These are phyloP conservation scores for Daedaleopsis sinensis DNA, from an alignment of 768 basidiomycete species.

Conservation along the genomic window DNA sequence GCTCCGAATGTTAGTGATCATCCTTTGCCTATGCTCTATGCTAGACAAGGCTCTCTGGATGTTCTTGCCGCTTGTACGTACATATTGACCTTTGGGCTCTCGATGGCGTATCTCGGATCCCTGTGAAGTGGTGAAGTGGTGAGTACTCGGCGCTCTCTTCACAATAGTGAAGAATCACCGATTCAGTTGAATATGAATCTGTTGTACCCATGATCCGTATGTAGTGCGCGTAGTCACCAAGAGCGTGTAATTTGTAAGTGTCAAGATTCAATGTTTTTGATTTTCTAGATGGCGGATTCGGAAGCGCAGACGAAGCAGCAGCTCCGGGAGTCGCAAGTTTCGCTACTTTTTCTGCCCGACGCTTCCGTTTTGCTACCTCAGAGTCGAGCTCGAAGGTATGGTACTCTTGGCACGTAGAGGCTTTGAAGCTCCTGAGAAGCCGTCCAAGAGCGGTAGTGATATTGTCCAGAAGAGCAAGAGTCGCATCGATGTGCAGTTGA, in stretches of 20 bases:
- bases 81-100: background rate
- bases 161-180: too few species aligned
- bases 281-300: background rate
- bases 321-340: background rate
- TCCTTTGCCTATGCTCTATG: background rate
- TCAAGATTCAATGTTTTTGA: constrained; percentile 19
- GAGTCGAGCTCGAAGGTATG: constrained; percentile 38
- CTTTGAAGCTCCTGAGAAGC: constrained; percentile 36
- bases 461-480: constrained; percentile 30
- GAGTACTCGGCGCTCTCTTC: too few species aligned
- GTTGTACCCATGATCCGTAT: constrained; percentile 22
- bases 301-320: background rate
- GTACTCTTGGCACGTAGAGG: constrained; percentile 28
- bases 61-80: background rate
- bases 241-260: constrained; percentile 32
- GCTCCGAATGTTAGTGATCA: background rate
- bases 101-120: background rate
- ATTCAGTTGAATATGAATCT: constrained; percentile 11
- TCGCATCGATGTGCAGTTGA: constrained; percentile 40
- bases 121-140: background rate
- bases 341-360: constrained; percentile 9
- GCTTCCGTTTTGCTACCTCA: constrained; percentile 32
- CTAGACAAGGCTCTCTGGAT: background rate
- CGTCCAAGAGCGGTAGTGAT: constrained; percentile 33
- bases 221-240: constrained; percentile 21